A percentile compares a stretch with the other conserved stretches of the same genome.
These are phyloP conservation scores for Malus sylvestris DNA, from an alignment of 306 rosid species.

Conservation along the genomic window DNA sequence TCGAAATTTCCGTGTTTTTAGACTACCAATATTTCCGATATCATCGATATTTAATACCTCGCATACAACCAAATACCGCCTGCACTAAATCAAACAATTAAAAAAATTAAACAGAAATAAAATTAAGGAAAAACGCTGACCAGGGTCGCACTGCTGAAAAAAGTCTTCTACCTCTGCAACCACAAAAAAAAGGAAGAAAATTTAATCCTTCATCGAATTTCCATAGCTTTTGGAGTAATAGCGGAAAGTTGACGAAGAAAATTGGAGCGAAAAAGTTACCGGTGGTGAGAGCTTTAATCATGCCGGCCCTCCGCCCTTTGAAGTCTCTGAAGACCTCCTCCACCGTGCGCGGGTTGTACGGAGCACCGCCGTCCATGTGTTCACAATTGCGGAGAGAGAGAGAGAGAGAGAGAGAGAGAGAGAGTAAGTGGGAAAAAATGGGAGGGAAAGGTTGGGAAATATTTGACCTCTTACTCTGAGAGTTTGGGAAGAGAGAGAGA, in stretches of 20 bases:
- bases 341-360: slow-evolving; percentile 45
- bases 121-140: slow-evolving; percentile 16
- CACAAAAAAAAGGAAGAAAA: not conserved
- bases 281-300: slow-evolving; percentile 60
- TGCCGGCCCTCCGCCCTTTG: slow-evolving; percentile 56
- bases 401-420: not conserved
- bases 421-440: not conserved
- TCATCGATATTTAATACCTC: no score
- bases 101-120: not conserved
- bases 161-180: slow-evolving; percentile 44
- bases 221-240: not conserved
- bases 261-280: slow-evolving; percentile 23
- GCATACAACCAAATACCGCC: not conserved
- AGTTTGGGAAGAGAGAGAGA: not conserved
- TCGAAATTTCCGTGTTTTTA: no score
- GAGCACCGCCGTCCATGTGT: slow-evolving; percentile 38
- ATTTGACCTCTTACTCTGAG: slow-evolving; percentile 24
- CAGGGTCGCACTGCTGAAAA: slow-evolving; percentile 62
- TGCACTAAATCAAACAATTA: not conserved
- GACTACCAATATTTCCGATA: no score
- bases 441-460: slow-evolving; percentile 51
- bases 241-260: not conserved
- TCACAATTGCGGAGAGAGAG: not conserved
- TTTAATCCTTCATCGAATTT: not conserved
- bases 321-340: slow-evolving; percentile 61